Evolutionary conservation across 2,329 filamentous ascomycete species (phyloP).

Genomic region (Talaromyces sp.): DNA sequence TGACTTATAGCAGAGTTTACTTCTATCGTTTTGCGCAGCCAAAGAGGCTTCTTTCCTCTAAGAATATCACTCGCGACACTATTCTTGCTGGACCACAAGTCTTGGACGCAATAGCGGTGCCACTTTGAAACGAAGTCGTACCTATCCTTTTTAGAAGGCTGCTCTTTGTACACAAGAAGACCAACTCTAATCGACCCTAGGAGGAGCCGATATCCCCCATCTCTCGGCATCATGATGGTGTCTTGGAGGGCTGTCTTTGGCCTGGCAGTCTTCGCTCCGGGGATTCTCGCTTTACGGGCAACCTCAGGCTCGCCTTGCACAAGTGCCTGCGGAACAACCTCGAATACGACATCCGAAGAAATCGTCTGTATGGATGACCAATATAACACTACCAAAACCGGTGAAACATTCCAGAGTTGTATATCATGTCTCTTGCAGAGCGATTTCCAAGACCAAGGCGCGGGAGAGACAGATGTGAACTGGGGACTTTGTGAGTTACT

Average conservation of each 20-base stretch:
- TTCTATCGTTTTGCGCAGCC: not conserved
- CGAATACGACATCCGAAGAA: conserved; percentile 37
- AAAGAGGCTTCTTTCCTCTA: not conserved
- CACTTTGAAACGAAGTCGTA: not conserved
- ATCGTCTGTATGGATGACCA: conserved; percentile 38
- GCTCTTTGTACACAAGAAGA: not conserved
- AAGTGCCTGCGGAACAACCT: conserved; percentile 24
- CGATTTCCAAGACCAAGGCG: conserved; percentile 26
- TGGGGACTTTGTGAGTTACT: conserved; percentile 42
- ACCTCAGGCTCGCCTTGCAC: conserved; percentile 37
- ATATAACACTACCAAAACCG: conserved; percentile 29
- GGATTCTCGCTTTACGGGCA: conserved; percentile 25
- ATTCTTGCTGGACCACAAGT: not conserved
- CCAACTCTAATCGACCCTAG: not conserved
- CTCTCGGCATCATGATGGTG: conserved; percentile 1
- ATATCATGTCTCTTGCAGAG: conserved; percentile 40
- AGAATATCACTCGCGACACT: not conserved
- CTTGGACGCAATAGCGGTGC: not conserved
- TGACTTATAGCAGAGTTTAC: not conserved
- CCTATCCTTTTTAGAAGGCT: not conserved
- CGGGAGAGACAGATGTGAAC: conserved; percentile 39
- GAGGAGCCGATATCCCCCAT: not conserved
- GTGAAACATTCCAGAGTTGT: conserved; percentile 36
- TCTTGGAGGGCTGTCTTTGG: conserved; percentile 16
- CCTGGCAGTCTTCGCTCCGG: conserved; percentile 19